These are phyloP conservation scores for Xylariaceae sp. DNA, from an alignment of 2,329 filamentous ascomycete genomes.

Conservation along the genomic window DNA sequence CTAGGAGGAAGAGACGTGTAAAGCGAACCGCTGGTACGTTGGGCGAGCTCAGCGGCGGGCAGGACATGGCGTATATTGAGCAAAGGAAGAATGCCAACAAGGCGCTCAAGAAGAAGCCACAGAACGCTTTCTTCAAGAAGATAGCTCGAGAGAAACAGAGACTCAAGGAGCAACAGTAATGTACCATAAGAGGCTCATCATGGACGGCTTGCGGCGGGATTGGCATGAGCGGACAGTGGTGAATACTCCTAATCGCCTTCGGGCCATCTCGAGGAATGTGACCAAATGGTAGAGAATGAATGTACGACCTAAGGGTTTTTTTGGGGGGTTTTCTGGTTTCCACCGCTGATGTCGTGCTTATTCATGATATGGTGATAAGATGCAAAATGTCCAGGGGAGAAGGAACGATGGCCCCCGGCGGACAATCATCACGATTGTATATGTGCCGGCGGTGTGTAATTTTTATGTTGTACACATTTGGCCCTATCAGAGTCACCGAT, in stretches of 20 bases:
- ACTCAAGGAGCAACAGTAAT: conserved; percentile 41
- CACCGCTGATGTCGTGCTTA: conserved; percentile 7
- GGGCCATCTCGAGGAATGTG: not conserved
- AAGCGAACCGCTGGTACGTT: conserved; percentile 85
- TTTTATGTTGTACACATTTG: not conserved
- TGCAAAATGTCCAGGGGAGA: not conserved
- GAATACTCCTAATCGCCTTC: not conserved
- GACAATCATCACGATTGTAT: not conserved
- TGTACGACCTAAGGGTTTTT: not conserved
- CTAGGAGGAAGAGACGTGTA: conserved; percentile 64
- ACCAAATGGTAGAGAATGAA: not conserved
- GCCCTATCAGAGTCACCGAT: conserved; percentile 15
- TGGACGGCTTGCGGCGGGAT: not conserved
- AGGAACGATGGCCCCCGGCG: not conserved
- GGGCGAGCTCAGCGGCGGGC: conserved; percentile 85
- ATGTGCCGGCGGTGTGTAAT: conserved; percentile 12
- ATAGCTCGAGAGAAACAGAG: conserved; percentile 67
- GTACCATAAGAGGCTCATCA: not conserved
- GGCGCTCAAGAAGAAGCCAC: conserved; percentile 66
- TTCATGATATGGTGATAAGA: conserved; percentile 5
- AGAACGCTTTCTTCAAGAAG: conserved; percentile 70
- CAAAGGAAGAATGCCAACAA: conserved; percentile 78
- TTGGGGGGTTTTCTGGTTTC: too few relatives aligned
- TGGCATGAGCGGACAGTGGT: not conserved
- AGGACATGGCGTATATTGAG: conserved; percentile 96